Evolutionary conservation across 1,284 basidiomycete species (phyloP).

Genomic region (Cerrena zonata): DNA sequence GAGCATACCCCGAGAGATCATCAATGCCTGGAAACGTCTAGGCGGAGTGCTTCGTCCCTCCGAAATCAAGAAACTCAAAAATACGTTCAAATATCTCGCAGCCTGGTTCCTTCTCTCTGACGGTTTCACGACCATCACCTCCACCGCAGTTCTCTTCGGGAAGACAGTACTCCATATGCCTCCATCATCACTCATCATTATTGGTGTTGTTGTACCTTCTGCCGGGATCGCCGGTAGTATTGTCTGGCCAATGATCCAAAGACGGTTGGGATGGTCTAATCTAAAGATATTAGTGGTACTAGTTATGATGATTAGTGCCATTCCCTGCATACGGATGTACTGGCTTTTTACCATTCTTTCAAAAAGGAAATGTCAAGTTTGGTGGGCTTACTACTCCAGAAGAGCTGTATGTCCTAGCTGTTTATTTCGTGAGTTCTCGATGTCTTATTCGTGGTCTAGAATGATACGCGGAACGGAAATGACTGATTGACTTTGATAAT

Average conservation of each 20-base stretch:
- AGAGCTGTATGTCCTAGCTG: slow-evolving; percentile 80
- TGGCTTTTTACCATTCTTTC: slow-evolving; percentile 62
- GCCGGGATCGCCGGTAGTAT: slow-evolving; percentile 74
- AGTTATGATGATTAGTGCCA: slow-evolving; percentile 57
- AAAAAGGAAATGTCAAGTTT: slow-evolving; percentile 36
- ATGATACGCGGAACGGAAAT: not conserved
- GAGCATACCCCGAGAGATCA: slow-evolving; percentile 47
- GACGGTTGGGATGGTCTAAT: slow-evolving; percentile 58
- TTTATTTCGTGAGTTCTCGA: slow-evolving; percentile 62
- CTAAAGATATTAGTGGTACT: slow-evolving; percentile 61
- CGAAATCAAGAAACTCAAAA: slow-evolving; percentile 68
- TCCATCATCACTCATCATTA: slow-evolving; percentile 62
- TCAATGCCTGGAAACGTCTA: slow-evolving; percentile 61
- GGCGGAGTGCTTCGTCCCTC: slow-evolving; percentile 62
- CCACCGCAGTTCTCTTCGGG: slow-evolving; percentile 76
- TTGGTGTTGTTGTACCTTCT: slow-evolving; percentile 63
- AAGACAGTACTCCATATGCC: slow-evolving; percentile 77
- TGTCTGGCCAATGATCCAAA: slow-evolving; percentile 63
- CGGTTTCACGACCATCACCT: slow-evolving; percentile 79
- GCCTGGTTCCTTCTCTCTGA: slow-evolving; percentile 91
- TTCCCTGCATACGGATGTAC: slow-evolving; percentile 82
- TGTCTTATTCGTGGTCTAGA: not conserved
- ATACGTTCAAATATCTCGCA: slow-evolving; percentile 81
- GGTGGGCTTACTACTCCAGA: slow-evolving; percentile 71
- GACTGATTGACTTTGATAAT: not conserved